Evolutionary conservation across 192 early-diverging fungal species (phyloP), one percentile per base, ranked within the genome.

Genomic region (Mortierella hygrophila): DNA sequence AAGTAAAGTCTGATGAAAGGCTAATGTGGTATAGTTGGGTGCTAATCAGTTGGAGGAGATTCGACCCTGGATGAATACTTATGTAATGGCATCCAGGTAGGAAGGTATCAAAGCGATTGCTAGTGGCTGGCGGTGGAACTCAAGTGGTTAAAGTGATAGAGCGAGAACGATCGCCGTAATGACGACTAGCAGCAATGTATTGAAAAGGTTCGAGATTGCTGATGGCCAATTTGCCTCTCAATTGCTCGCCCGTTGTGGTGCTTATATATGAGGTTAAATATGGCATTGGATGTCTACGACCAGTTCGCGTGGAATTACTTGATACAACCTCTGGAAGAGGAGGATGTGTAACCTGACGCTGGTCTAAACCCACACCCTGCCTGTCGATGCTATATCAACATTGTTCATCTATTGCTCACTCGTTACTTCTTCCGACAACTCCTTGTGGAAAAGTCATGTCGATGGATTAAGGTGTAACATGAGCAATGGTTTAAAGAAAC

Each of bases 341-440:
- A 65, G 11, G 60, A 65, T 65, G 35, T 8, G 18, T 21, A 65
- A 65, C 29, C 60, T 65, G 29, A 32, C 60, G 60, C 29, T 32
- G 60, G 3, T 65, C 60, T 65, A 65, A 65, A 65, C 60, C 60
- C 60, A 65, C 60, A 65, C 11, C 60, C 26, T 65, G 60, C 60
- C 60, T 65, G 60, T 32, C 60, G 4, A 60, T 57, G 29, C 0
- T 15, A 15, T 35, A 8, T 26, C 60, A 10, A 65, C 60, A 65
- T 29, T 65, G 60, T 65, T 65, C 60, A 29, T 65, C 60, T 65
- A 0, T 65, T 65, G 60, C 26, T 65, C 60, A 2, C 13, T 32
- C 60, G n/a, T 15, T 65, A 29, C 6, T 65, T 35, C 60, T 11
- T 65, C 60, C n/a, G 26, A 15, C 11, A 65, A 26, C 60, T 4